Base-by-base conservation (phyloP, 2,329 filamentous ascomycete genomes). In the Emydomyces testavorans region DNA sequence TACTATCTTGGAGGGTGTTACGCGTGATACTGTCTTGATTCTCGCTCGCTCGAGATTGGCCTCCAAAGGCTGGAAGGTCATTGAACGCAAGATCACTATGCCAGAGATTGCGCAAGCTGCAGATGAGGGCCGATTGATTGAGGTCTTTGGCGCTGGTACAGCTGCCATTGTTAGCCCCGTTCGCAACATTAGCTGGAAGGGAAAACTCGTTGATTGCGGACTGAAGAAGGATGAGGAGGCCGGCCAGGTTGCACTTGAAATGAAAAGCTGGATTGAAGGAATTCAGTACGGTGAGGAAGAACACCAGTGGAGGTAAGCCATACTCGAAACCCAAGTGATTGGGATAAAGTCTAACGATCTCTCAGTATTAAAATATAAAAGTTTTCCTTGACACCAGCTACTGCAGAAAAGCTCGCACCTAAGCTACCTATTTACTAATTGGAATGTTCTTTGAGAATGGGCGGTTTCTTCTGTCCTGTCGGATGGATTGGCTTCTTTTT, bases 261-360 rank as follows among this genome's bases (percentile, higher is more conserved):
- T 98, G 82, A 94, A 94, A 79, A 78, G 83, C 59, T 98, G 92
- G 92, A 95, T 98, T 53, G 89, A 94, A 72, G 82, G 72, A 23
- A 89, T 93, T 57, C 90, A 96, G 71, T 95, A 96, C 64, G 92
- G 92, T 54, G 89, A 95, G 55, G 84, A 90, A 67, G 78, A 86
- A 64, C 87, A 95, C 65, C 76, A 82, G 56, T 98, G 92, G 92
- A 95, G 89, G 74, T 82, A 80, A 65, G 70, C 35, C 23, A 13
- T 32, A 11, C 24, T 6, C 35, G 42, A 11, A 11, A 2, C 31
- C 8, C 28, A 20, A 24, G 16, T 21, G 38, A 36, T 23, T 21
- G 15, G 18, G 34, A 23, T 11, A 7, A n/a, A 21, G 29, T 26
- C 32, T 36, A 45, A 43, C 29, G 5, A 26, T 15, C 39, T 20